Percentiles rank a stretch among this genome's conserved stretches.
These are phyloP conservation scores for Pyricularia sp. DNA, from an alignment of 2,329 filamentous ascomycete species.

Conservation along the genomic window DNA sequence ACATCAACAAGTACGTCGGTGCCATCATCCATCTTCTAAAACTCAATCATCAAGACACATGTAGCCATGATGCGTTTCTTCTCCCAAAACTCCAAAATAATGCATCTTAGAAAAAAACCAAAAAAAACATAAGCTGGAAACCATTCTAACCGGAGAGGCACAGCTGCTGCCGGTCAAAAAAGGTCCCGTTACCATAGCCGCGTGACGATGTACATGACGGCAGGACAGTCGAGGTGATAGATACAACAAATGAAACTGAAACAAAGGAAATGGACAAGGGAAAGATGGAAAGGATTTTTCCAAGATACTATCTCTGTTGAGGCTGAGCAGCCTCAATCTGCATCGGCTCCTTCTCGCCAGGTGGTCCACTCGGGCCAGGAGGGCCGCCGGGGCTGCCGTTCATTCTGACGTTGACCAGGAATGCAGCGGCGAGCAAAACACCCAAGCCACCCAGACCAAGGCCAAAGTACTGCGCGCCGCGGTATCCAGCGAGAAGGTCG, in stretches of 20 bases:
- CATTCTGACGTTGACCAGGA: constrained; percentile 12
- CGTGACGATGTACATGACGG: neutral
- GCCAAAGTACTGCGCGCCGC: constrained; percentile 30
- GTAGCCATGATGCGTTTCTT: neutral
- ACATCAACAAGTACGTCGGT: neutral
- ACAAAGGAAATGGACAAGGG: neutral
- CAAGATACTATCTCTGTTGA: neutral
- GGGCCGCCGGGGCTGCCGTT: neutral
- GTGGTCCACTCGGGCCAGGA: neutral
- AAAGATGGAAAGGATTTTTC: neutral
- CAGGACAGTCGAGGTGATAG: neutral
- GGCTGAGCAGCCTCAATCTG: neutral
- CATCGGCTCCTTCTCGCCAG: neutral
- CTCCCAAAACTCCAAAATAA: neutral
- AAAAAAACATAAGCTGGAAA: neutral
- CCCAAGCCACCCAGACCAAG: constrained; percentile 28
- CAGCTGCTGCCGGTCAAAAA: neutral
- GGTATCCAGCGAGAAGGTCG: constrained; percentile 23
- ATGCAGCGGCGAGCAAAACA: constrained; percentile 21
- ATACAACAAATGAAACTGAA: neutral
- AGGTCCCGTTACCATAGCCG: neutral
- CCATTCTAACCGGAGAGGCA: neutral
- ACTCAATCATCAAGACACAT: neutral
- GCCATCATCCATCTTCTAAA: neutral
- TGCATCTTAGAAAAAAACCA: neutral